These are phyloP conservation scores for Hanseniaspora singularis DNA, from an alignment of 805 yeast species.

Conservation along the genomic window DNA sequence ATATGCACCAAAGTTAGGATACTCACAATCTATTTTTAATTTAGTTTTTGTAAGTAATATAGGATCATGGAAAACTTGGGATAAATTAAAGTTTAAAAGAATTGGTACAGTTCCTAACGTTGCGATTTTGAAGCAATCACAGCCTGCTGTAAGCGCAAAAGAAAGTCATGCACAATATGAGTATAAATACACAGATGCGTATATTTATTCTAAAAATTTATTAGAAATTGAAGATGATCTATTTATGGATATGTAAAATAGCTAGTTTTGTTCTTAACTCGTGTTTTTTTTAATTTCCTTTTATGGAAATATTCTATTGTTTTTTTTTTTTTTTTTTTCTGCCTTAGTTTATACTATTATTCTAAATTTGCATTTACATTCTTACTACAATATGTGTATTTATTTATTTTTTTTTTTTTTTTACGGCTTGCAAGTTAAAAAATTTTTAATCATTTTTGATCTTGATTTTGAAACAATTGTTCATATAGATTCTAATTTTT, in stretches of 20 bases:
- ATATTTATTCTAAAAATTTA: slow-evolving; percentile 60
- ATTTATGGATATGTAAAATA: slow-evolving; percentile 19
- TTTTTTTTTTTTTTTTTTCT: too few relatives aligned
- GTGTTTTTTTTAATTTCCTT: too few relatives aligned
- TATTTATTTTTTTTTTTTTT: too few relatives aligned
- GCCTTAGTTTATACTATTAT: not conserved
- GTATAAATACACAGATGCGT: slow-evolving; percentile 41
- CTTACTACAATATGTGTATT: too few relatives aligned
- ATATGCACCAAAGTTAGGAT: slow-evolving; percentile 72
- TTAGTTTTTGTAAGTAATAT: slow-evolving; percentile 70
- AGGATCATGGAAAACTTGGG: slow-evolving; percentile 76
- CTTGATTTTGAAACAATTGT: too few relatives aligned
- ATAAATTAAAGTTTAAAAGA: slow-evolving; percentile 62
- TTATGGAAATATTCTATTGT: too few relatives aligned
- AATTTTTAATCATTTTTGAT: too few relatives aligned
- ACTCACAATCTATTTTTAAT: slow-evolving; percentile 73
- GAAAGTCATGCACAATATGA: not conserved
- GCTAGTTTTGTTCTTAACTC: too few relatives aligned
- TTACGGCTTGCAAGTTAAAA: too few relatives aligned
- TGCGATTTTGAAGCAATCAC: slow-evolving; percentile 55
- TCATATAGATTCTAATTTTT: too few relatives aligned
- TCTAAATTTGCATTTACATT: not conserved
- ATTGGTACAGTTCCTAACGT: slow-evolving; percentile 68
- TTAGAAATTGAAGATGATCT: slow-evolving; percentile 24
- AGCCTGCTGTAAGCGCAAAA: slow-evolving; percentile 34